Conservation (phyloP, 2,329 filamentous ascomycete genomes). For the Mollisiaceae sp. region DNA sequence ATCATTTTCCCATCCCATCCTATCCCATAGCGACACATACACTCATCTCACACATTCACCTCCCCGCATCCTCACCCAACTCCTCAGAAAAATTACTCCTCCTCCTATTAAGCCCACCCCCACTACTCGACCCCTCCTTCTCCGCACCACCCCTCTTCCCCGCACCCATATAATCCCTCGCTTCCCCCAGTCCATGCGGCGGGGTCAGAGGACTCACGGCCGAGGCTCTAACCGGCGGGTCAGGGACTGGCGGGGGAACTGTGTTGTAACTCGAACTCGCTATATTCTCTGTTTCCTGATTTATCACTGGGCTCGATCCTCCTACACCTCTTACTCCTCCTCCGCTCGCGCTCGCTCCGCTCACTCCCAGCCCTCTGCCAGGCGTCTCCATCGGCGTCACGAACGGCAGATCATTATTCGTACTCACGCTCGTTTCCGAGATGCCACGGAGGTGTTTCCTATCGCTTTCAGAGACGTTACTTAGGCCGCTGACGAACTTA, state of each 20-base stretch:
- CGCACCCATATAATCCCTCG: constrained; percentile 15
- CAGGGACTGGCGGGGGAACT: background rate
- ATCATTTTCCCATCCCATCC: too few species aligned
- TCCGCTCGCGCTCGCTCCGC: background rate
- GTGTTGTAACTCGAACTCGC: background rate
- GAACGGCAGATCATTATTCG: constrained; percentile 23
- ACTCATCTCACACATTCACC: too few species aligned
- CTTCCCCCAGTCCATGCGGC: constrained; percentile 19
- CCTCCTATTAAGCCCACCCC: too few species aligned
- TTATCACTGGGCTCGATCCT: too few species aligned
- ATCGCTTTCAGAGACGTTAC: constrained; percentile 30
- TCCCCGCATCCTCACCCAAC: too few species aligned
- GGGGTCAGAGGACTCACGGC: constrained; percentile 32
- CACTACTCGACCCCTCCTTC: too few species aligned
- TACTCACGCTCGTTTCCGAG: constrained; percentile 35
- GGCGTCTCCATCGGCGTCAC: constrained; percentile 17
- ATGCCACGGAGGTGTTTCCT: constrained; percentile 36
- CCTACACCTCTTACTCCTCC: too few species aligned
- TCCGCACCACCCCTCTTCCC: constrained; percentile 12
- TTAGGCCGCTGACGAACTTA: constrained; percentile 25
- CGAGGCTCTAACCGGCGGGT: background rate
- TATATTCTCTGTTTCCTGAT: too few species aligned
- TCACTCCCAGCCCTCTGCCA: background rate
- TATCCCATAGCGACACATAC: too few species aligned
- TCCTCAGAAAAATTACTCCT: too few species aligned